Percentiles rank a stretch among this genome's conserved stretches.
These are phyloP conservation scores for Trichoderma sp. DNA, from an alignment of 2,329 filamentous ascomycete genomes.

Conservation along the genomic window DNA sequence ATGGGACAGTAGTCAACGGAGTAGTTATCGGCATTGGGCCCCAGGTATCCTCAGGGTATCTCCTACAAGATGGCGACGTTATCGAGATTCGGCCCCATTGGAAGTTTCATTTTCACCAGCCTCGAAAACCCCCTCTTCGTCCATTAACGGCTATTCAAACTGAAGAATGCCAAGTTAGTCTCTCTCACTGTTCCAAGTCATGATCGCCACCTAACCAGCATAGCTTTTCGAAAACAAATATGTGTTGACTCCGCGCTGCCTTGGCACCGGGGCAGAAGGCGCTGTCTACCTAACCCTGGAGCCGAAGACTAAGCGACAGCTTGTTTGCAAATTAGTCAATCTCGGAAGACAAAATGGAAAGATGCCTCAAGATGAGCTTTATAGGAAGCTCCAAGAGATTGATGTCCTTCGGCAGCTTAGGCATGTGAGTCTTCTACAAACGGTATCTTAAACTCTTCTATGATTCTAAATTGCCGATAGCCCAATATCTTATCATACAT, in stretches of 20 bases:
- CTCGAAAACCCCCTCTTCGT: conserved; percentile 33
- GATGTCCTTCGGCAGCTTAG: conserved; percentile 57
- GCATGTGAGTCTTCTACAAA: conserved; percentile 49
- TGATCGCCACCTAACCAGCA: not conserved
- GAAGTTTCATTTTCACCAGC: conserved; percentile 44
- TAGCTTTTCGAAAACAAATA: conserved; percentile 45
- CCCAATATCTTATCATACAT: conserved; percentile 59
- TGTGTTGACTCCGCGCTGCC: conserved; percentile 40
- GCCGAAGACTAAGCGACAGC: conserved; percentile 56
- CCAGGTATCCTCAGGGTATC: conserved; percentile 47
- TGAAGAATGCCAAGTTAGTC: conserved; percentile 41
- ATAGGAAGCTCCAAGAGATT: conserved; percentile 53
- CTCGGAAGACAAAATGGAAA: conserved; percentile 43
- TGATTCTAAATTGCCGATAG: conserved; percentile 40
- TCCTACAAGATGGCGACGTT: conserved; percentile 56
- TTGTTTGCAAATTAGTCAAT: conserved; percentile 71
- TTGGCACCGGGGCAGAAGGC: conserved; percentile 46
- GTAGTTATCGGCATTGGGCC: conserved; percentile 47
- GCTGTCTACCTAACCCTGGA: conserved; percentile 50
- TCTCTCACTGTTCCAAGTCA: not conserved
- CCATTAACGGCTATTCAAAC: conserved; percentile 39
- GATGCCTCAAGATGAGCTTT: conserved; percentile 38
- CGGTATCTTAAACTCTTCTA: not conserved
- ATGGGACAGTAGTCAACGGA: conserved; percentile 58
- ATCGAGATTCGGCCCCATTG: conserved; percentile 49